phyloP scores from a whole-genome alignment of 2,329 filamentous ascomycete species.

The Didymella lethalis region DNA sequence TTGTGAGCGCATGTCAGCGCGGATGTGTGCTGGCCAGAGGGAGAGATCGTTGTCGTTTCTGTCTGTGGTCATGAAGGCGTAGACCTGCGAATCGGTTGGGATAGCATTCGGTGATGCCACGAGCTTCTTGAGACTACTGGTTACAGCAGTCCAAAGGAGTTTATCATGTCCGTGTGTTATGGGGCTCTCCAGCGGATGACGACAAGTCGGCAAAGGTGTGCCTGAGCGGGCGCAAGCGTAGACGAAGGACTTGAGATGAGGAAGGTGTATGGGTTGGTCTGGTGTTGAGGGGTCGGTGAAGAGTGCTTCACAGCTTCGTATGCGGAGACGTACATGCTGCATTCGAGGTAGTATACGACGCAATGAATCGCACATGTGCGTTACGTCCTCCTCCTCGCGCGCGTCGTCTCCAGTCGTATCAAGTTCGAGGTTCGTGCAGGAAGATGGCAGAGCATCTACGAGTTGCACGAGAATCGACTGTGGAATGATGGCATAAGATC shows the following conservation, averaged over 20 bases:
- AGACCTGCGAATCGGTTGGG: not conserved
- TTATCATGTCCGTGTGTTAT: not conserved
- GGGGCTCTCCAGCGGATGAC: not conserved
- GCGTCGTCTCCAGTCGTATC: not conserved
- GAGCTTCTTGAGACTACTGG: not conserved
- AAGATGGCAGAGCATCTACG: not conserved
- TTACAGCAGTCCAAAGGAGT: not conserved
- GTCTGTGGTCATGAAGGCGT: conserved; percentile 3
- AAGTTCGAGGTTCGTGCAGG: conserved; percentile 1
- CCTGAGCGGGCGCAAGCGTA: not conserved
- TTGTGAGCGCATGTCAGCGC: not conserved
- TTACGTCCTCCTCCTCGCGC: not conserved
- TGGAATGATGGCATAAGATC: not conserved
- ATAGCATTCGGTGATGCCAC: not conserved
- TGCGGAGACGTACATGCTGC: conserved; percentile 7
- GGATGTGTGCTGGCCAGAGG: conserved; percentile 4
- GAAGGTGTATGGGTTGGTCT: not conserved
- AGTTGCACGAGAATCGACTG: not conserved
- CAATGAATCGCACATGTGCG: conserved; percentile 1
- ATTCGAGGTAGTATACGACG: conserved; percentile 2
- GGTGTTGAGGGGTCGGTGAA: not conserved
- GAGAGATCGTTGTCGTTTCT: not conserved
- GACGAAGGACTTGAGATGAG: conserved; percentile 3
- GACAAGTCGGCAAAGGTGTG: conserved; percentile 3
- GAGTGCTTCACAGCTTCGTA: conserved; percentile 3